phyloP scores from a whole-genome alignment of 2,329 filamentous ascomycete genomes.

The Diaporthe batatas region DNA sequence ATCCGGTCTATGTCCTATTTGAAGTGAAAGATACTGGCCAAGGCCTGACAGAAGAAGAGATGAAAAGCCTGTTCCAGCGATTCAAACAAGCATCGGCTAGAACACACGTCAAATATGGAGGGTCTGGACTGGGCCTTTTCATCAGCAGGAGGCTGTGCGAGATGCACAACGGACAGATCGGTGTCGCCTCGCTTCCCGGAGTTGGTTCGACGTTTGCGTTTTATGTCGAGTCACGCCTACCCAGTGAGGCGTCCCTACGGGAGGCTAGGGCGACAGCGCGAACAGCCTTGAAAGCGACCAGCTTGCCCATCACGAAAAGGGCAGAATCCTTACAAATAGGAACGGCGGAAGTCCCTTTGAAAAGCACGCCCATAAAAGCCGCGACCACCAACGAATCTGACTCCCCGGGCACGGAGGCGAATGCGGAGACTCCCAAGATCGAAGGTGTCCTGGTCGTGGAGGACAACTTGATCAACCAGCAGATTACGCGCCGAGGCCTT shows the following conservation, averaged over 20 bases:
- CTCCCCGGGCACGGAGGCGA: conserved; percentile 24
- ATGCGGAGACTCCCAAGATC: conserved; percentile 47
- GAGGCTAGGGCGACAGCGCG: conserved; percentile 57
- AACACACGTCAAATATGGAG: conserved; percentile 81
- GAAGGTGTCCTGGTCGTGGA: conserved; percentile 68
- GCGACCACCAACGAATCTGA: conserved; percentile 19
- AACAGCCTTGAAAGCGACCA: conserved; percentile 49
- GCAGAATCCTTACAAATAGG: conserved; percentile 42
- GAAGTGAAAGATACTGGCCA: conserved; percentile 83
- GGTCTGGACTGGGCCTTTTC: conserved; percentile 80
- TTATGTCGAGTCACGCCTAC: conserved; percentile 72
- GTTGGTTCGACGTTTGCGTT: conserved; percentile 83
- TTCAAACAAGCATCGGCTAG: conserved; percentile 80
- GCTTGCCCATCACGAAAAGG: conserved; percentile 42
- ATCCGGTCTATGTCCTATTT: conserved; percentile 76
- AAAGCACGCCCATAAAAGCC: conserved; percentile 37
- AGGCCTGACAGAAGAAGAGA: conserved; percentile 75
- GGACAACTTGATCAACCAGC: conserved; percentile 73
- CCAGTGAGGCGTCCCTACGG: conserved; percentile 55
- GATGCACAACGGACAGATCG: conserved; percentile 84
- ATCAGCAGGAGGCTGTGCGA: conserved; percentile 85
- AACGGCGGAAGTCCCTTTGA: conserved; percentile 41
- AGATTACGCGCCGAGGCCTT: conserved; percentile 66
- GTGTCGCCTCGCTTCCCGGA: conserved; percentile 76
- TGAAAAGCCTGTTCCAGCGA: conserved; percentile 77